phyloP scores from a whole-genome alignment of 106 monocot species.

The Ottelia alismoides region DNA sequence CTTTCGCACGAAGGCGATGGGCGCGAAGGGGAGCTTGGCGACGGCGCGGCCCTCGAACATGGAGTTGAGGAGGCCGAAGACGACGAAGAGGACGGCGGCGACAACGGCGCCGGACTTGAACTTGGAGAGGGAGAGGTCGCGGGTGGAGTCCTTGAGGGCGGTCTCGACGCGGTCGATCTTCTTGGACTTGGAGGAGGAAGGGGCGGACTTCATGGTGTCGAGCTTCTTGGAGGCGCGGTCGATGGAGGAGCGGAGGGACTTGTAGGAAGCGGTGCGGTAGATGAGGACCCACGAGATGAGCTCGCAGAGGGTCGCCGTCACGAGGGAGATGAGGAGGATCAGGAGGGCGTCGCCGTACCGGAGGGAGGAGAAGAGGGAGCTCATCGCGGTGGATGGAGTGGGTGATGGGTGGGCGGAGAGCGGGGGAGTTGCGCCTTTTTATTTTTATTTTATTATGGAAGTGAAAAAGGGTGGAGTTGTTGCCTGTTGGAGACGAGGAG shows the following conservation, averaged over 20 bases:
- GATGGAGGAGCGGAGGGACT: slow-evolving; percentile 87
- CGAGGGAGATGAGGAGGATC: slow-evolving; percentile 57
- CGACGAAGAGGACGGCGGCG: slow-evolving; percentile 81
- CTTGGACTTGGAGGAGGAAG: slow-evolving; percentile 28
- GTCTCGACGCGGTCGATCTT: slow-evolving; percentile 96
- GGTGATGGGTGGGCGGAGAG: not conserved
- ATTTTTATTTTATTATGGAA: no score
- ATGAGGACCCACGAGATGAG: slow-evolving; percentile 92
- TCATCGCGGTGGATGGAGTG: slow-evolving; percentile 20
- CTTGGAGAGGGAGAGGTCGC: slow-evolving; percentile 91
- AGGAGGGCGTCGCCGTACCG: slow-evolving; percentile 62
- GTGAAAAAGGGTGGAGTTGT: no score
- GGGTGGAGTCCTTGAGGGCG: slow-evolving; percentile 80
- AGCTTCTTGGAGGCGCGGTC: slow-evolving; percentile 84
- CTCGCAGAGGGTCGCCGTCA: slow-evolving; percentile 90
- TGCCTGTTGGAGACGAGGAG: no score
- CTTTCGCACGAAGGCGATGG: slow-evolving; percentile 62
- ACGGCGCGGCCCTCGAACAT: slow-evolving; percentile 87
- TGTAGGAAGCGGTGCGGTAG: slow-evolving; percentile 94
- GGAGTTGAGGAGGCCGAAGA: slow-evolving; percentile 94
- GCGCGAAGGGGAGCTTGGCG: slow-evolving; percentile 90
- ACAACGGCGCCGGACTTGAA: slow-evolving; percentile 98
- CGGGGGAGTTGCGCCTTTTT: no score
- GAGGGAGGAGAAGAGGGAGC: slow-evolving; percentile 5
- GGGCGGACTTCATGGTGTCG: slow-evolving; percentile 60